Base-by-base conservation (phyloP, 257 asterid genomes). In the Ligustrum vulgare region DNA sequence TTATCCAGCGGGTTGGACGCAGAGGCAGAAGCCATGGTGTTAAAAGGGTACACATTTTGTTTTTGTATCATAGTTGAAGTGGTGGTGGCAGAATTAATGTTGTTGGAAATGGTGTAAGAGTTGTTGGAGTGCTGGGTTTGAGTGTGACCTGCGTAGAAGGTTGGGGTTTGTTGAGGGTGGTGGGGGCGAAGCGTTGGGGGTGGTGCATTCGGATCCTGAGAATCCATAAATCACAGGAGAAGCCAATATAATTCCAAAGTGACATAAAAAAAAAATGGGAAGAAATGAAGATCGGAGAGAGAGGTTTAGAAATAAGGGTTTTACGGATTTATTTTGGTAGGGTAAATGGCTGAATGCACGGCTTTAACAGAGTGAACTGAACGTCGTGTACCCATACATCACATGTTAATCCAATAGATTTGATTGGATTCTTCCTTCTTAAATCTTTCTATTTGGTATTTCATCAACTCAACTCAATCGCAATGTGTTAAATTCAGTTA, bases 41-140 rank as follows among this genome's bases (percentile, higher is more conserved):
- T 88, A 76, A 84, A 87, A 22, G 93, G 87, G 76, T 86, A 89
- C 13, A 88, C 83, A 37, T 80, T 84, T 47, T 82, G 88, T 5
- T 84, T 85, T 67, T 82, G 89, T 65, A 78, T 85, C 81, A 72
- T 79, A 75, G 71, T 25, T 79, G 76, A 34, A 83, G 76, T 64
- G 77, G 79, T 71, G 71, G 62, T 71, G 71, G 65, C 41, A 54
- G 83, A 78, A 69, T 71, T 81, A 84, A 73, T 81, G 63, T 54
- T 54, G 25, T 12, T 54, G 63, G 63, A 54, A 54, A 54, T 54
- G 31, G 72, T 82, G 75, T 82, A 86, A 11, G 90, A 75, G 82
- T 78, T 82, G 83, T 80, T 72, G 80, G 78, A 12, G 1, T 84
- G 89, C 2, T 86, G 90, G 39, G 70, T 78, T 62, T 78, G 85